A percentile compares a stretch with the other conserved stretches of the same genome.
Evolutionary conservation across 306 rosid genomes (phyloP).

Genomic region (Casuarina cunninghamiana): DNA sequence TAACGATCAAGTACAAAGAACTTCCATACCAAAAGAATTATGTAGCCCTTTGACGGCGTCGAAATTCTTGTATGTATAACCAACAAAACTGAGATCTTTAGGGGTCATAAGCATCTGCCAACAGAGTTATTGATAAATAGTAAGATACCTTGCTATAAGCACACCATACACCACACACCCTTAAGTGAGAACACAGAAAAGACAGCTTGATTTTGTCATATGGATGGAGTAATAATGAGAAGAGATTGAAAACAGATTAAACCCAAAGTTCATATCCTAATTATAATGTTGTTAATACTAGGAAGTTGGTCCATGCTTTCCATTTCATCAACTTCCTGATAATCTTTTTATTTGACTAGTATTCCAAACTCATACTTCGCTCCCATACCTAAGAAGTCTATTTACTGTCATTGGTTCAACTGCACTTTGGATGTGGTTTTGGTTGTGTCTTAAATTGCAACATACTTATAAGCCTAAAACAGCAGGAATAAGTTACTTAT

Average conservation of each 20-base stretch:
- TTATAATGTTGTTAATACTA: no score
- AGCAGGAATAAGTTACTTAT: slow-evolving; percentile 12
- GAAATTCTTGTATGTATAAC: slow-evolving; percentile 92
- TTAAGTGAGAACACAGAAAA: background rate
- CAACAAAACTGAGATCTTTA: slow-evolving; percentile 93
- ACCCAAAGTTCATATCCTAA: background rate
- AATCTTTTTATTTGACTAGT: background rate
- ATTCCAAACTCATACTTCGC: slow-evolving; percentile 3
- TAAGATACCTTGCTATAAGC: slow-evolving; percentile 16
- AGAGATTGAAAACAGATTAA: background rate
- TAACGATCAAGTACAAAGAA: slow-evolving; percentile 17
- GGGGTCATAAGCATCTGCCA: slow-evolving; percentile 70
- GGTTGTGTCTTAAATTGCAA: background rate
- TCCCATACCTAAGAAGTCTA: background rate
- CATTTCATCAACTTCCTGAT: background rate
- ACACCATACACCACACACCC: background rate
- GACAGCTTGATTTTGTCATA: background rate
- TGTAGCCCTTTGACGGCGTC: slow-evolving; percentile 77
- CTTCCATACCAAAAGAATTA: slow-evolving; percentile 55
- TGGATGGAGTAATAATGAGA: background rate
- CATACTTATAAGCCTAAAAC: slow-evolving; percentile 11
- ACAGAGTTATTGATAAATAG: slow-evolving; percentile 16
- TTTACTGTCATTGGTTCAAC: background rate
- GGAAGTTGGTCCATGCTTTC: background rate
- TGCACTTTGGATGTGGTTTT: background rate